phyloP scores from a whole-genome alignment of 495 filamentous ascomycete genomes.

The Coniosporium apollinis region DNA sequence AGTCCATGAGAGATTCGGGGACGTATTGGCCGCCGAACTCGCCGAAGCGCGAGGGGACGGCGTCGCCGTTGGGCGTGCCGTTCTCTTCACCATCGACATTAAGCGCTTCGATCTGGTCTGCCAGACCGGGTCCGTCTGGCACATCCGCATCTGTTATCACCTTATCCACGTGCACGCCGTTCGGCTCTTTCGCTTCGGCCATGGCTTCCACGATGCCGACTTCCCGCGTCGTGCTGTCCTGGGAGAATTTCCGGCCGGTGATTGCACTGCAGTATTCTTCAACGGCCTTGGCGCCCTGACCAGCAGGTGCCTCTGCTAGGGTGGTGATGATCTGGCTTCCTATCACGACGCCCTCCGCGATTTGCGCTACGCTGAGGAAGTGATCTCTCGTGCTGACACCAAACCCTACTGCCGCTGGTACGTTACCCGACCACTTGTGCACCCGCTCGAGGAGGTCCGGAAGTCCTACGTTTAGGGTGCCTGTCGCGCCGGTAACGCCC shows the following conservation, averaged over 20 bases:
- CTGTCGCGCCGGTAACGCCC: constrained; percentile 87
- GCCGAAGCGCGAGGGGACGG: constrained; percentile 72
- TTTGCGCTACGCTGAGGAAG: constrained; percentile 64
- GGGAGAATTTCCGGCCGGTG: constrained; percentile 35
- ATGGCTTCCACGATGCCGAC: constrained; percentile 50
- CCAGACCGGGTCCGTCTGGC: constrained; percentile 41
- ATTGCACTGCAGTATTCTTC: constrained; percentile 76
- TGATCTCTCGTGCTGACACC: constrained; percentile 92
- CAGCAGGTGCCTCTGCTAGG: constrained; percentile 50
- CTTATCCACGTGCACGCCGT: constrained; percentile 38
- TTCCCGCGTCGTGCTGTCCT: constrained; percentile 32
- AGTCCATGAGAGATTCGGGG: constrained; percentile 95
- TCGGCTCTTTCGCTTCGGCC: constrained; percentile 33
- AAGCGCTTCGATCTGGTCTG: constrained; percentile 57
- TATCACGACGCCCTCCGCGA: constrained; percentile 94
- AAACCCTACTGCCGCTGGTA: constrained; percentile 83
- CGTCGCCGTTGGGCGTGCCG: constrained; percentile 30
- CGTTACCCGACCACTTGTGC: constrained; percentile 81
- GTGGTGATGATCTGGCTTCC: constrained; percentile 83
- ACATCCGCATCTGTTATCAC: constrained; percentile 45
- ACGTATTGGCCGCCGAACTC: constrained; percentile 99
- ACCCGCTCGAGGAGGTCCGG: constrained; percentile 68
- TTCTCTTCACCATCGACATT: constrained; percentile 36
- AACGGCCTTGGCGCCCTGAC: constrained; percentile 55
- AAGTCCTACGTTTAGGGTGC: constrained; percentile 60